Conservation (phyloP, 768 basidiomycete species). For the Tylopilus rubrobrunneus region DNA sequence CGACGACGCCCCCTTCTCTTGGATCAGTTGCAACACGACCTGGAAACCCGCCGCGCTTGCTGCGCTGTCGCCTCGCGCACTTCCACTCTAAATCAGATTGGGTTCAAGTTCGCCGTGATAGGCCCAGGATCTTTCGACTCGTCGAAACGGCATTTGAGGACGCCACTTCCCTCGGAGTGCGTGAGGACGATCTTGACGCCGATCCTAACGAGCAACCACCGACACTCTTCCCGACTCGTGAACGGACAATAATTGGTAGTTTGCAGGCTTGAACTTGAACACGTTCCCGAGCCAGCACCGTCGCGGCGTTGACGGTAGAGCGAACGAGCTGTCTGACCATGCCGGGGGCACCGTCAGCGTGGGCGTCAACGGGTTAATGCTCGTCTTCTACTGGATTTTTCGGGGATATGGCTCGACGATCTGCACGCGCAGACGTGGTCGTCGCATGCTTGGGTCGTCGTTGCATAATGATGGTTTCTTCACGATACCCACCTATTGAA, state of each 20-base stretch:
- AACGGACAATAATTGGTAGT: no score
- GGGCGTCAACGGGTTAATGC: constrained; percentile 15
- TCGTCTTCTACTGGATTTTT: constrained; percentile 34
- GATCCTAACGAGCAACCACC: no score
- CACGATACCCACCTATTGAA: constrained; percentile 15
- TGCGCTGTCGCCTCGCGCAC: constrained; percentile 33
- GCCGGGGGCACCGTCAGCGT: no score
- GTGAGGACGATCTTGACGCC: no score
- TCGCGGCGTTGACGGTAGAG: no score
- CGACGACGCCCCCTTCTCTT: constrained; percentile 85
- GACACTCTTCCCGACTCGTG: no score
- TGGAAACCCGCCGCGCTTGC: constrained; percentile 44
- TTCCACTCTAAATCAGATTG: no score
- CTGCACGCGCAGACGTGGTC: constrained; percentile 37
- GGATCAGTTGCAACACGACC: constrained; percentile 61
- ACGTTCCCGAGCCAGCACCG: constrained; percentile 85
- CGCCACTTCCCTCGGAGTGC: constrained; percentile 52
- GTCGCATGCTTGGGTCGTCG: constrained; percentile 14
- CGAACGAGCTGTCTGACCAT: constrained; percentile 45
- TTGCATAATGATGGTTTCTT: constrained; percentile 46
- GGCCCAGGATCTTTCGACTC: constrained; percentile 59
- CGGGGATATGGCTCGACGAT: constrained; percentile 47
- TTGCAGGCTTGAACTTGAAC: no score
- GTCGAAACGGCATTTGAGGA: constrained; percentile 75
- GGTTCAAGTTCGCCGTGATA: constrained; percentile 56